Evolutionary conservation across 768 basidiomycete species (phyloP).

Genomic region (Cystofilobasidium capitatum): DNA sequence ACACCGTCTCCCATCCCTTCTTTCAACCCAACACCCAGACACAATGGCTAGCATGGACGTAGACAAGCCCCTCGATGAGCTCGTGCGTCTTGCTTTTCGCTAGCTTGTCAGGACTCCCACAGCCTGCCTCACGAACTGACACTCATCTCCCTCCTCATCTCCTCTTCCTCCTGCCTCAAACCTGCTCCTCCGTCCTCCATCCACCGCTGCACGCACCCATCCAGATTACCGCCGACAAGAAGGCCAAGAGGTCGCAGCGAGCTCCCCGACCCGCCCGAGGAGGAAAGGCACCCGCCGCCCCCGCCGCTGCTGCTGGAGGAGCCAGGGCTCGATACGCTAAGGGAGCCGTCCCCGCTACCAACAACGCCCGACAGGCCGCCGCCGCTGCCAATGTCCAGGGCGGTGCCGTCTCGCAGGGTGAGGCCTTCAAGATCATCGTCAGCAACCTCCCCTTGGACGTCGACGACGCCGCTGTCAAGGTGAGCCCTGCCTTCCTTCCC

Average conservation of each 20-base stretch:
- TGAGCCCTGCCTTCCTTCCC: slow-evolving; percentile 40
- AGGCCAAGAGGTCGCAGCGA: slow-evolving; percentile 28
- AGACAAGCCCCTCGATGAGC: slow-evolving; percentile 39
- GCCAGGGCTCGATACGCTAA: slow-evolving; percentile 38
- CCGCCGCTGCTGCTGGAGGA: slow-evolving; percentile 35
- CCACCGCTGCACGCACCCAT: background rate
- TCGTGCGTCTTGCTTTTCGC: slow-evolving; percentile 29
- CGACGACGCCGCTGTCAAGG: slow-evolving; percentile 86
- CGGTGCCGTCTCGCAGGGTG: slow-evolving; percentile 33
- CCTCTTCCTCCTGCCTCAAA: slow-evolving; percentile 1
- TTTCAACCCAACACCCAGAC: background rate
- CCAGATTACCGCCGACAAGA: slow-evolving; percentile 32
- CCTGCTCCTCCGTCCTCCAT: background rate
- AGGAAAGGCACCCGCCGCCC: slow-evolving; percentile 38
- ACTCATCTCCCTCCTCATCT: background rate
- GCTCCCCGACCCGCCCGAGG: slow-evolving; percentile 5
- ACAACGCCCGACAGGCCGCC: slow-evolving; percentile 26
- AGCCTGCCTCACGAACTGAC: background rate
- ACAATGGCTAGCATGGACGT: slow-evolving; percentile 34
- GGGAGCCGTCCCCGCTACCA: slow-evolving; percentile 37
- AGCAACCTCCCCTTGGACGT: slow-evolving; percentile 89
- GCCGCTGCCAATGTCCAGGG: slow-evolving; percentile 36
- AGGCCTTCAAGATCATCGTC: slow-evolving; percentile 85
- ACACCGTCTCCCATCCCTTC: background rate
- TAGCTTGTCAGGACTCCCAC: background rate